Conservation (phyloP, 2,329 filamentous ascomycete genomes). For the Colletotrichum sojae region DNA sequence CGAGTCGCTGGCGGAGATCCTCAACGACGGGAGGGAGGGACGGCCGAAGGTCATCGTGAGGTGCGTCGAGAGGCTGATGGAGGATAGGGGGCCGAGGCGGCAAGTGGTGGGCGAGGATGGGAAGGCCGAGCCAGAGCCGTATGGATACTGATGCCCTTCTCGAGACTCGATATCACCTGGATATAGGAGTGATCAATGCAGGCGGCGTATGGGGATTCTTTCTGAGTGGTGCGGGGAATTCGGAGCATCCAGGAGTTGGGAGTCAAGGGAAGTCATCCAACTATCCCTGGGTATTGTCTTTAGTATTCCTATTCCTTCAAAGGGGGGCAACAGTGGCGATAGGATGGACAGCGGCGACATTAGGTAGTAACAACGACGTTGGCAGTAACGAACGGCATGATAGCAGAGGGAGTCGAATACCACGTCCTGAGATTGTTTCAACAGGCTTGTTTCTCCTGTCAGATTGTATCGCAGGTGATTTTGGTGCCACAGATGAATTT, state of each 20-base stretch:
- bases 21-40: conserved; percentile 44
- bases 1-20: conserved; percentile 45
- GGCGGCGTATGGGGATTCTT: not conserved
- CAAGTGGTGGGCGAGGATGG: not conserved
- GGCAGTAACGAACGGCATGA: no score
- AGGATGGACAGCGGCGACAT: no score
- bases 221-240: no score
- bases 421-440: no score
- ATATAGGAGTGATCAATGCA: not conserved
- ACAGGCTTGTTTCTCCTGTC: no score
- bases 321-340: no score
- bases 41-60: conserved; percentile 43
- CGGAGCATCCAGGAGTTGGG: conserved; percentile 7
- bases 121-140: not conserved
- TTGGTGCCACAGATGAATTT: not conserved
- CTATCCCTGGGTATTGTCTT: no score
- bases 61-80: conserved; percentile 45
- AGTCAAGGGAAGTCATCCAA: not conserved
- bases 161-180: not conserved
- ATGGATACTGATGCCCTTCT: not conserved
- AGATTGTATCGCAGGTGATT: not conserved
- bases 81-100: conserved; percentile 25
- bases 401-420: no score
- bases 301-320: no score
- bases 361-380: no score